Percentiles rank a stretch among this genome's conserved stretches.
These are phyloP conservation scores for Trametes polyzona DNA, from an alignment of 1,284 basidiomycete genomes.

Conservation along the genomic window DNA sequence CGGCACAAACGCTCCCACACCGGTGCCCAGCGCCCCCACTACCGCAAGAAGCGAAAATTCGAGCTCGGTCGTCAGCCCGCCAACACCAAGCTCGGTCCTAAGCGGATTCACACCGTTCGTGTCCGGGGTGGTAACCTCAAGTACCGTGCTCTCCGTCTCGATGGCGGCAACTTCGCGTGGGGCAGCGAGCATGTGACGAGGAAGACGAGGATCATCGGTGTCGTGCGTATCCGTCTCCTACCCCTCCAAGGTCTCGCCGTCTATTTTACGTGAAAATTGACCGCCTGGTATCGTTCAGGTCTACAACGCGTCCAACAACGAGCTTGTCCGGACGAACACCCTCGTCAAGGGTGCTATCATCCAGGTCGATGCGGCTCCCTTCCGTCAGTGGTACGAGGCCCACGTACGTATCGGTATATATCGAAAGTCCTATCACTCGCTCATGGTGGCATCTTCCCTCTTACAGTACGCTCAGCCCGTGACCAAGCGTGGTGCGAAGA, in stretches of 20 bases:
- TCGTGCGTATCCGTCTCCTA: slow-evolving; percentile 65
- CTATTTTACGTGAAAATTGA: neutral
- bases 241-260: no score
- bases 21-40: slow-evolving; percentile 92
- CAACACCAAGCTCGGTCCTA: slow-evolving; percentile 91
- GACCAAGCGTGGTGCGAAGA: slow-evolving; percentile 81
- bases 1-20: slow-evolving; percentile 94
- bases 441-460: neutral
- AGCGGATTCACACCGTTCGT: slow-evolving; percentile 92
- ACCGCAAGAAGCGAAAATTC: slow-evolving; percentile 99
- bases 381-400: slow-evolving; percentile 98
- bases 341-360: slow-evolving; percentile 95
- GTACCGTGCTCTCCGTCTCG: slow-evolving; percentile 92
- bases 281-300: slow-evolving; percentile 53
- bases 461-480: slow-evolving; percentile 90
- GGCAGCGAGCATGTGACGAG: slow-evolving; percentile 88
- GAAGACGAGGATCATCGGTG: slow-evolving; percentile 94
- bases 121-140: slow-evolving; percentile 94
- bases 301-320: slow-evolving; percentile 98
- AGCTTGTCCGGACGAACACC: slow-evolving; percentile 97
- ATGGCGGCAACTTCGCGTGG: slow-evolving; percentile 97
- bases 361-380: slow-evolving; percentile 94
- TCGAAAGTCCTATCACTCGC: neutral
- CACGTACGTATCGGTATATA: slow-evolving; percentile 65
- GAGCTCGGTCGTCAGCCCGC: slow-evolving; percentile 97